These are phyloP conservation scores for Eleusine coracana DNA, from an alignment of 176 grass and related monocot genomes.

Conservation along the genomic window DNA sequence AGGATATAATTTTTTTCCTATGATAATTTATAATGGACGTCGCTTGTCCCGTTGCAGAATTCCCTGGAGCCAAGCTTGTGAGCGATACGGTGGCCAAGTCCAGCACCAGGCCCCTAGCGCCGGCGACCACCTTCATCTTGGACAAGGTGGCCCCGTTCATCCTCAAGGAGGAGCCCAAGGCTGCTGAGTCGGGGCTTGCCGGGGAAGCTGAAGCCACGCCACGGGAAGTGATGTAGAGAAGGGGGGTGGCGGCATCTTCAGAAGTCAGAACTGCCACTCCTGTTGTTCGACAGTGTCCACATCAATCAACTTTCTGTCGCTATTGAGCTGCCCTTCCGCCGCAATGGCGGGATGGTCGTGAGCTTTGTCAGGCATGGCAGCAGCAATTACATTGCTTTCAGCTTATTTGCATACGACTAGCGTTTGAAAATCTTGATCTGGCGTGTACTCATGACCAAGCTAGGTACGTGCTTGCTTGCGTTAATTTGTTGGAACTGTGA, in stretches of 20 bases:
- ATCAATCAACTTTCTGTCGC: too few relatives aligned
- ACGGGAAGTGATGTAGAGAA: conserved; percentile 50
- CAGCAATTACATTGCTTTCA: too few relatives aligned
- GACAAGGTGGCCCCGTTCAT: conserved; percentile 79
- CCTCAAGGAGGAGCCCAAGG: conserved; percentile 55
- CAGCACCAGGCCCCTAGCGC: conserved; percentile 45
- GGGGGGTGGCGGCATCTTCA: conserved; percentile 36
- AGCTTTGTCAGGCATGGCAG: too few relatives aligned
- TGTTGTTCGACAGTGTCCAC: background rate
- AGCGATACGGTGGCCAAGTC: conserved; percentile 83
- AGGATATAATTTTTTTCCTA: too few relatives aligned
- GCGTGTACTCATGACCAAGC: too few relatives aligned
- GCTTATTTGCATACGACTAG: too few relatives aligned
- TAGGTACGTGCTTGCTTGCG: too few relatives aligned
- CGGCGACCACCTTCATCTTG: conserved; percentile 72
- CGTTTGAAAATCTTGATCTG: too few relatives aligned
- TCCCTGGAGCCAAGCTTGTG: conserved; percentile 82
- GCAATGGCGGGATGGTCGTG: too few relatives aligned
- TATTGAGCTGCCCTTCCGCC: too few relatives aligned
- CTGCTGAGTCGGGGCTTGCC: background rate
- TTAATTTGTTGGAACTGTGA: too few relatives aligned
- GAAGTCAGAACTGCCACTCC: background rate
- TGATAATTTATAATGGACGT: too few relatives aligned
- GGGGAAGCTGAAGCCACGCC: conserved; percentile 43
- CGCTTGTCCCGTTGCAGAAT: conserved; percentile 39